These are phyloP conservation scores for Cryptococcus sp. DNA, from an alignment of 1,284 basidiomycete species.

Conservation along the genomic window DNA sequence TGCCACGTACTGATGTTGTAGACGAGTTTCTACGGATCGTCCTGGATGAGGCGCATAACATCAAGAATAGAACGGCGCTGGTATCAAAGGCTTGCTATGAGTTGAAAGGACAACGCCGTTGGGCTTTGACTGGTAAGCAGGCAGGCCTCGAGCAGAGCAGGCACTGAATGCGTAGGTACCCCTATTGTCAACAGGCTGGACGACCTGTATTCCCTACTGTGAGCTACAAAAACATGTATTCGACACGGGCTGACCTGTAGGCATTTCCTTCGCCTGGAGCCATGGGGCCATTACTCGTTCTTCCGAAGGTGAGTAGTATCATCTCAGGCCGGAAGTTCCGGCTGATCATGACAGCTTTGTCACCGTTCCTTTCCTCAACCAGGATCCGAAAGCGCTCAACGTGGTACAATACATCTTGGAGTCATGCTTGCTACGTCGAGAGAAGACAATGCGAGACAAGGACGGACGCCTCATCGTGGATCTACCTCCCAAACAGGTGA, in stretches of 20 bases:
- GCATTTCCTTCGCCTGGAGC: conserved; percentile 81
- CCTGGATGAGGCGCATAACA: conserved; percentile 85
- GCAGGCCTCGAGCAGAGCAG: neutral
- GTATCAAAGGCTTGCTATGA: conserved; percentile 87
- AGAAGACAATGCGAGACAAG: conserved; percentile 87
- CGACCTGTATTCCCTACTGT: conserved; percentile 84
- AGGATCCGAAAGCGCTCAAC: conserved; percentile 83
- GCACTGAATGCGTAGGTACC: conserved; percentile 63
- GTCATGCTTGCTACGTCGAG: conserved; percentile 79
- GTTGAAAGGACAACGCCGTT: conserved; percentile 69
- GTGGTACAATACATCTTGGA: conserved; percentile 90
- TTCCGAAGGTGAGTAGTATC: conserved; percentile 22
- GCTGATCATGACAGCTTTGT: conserved; percentile 59
- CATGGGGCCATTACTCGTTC: conserved; percentile 77
- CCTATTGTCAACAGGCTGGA: conserved; percentile 95
- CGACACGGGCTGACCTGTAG: conserved; percentile 46
- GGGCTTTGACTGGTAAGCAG: conserved; percentile 74
- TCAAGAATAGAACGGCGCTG: conserved; percentile 85
- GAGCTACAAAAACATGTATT: conserved; percentile 25
- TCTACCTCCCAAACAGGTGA: conserved; percentile 80
- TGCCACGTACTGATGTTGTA: conserved; percentile 7
- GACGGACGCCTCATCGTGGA: conserved; percentile 86
- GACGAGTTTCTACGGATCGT: conserved; percentile 43
- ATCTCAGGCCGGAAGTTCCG: neutral
- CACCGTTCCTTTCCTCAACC: conserved; percentile 77